Evolutionary conservation across 2,329 filamentous ascomycete genomes (phyloP), one percentile per base, ranked within the genome.

Genomic region (Coniochaeta prunicola): DNA sequence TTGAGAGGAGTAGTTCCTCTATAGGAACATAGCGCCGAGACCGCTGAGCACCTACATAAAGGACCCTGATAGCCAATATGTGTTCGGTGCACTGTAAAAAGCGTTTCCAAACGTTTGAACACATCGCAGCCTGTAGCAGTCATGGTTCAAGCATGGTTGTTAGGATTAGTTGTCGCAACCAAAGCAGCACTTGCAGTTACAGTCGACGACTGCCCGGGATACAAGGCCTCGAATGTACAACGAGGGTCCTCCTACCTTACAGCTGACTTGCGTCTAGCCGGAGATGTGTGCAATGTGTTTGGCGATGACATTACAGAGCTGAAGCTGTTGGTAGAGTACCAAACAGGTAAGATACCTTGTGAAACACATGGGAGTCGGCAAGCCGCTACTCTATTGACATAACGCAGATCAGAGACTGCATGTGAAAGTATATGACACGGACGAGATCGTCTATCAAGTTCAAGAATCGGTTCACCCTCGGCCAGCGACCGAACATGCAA

Each of bases 381-480:
- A n/a, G n/a, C n/a, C n/a, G n/a, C n/a, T n/a, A n/a, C 9, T 40
- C 10, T 13, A n/a, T 21, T 33, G 17, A 54, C 15, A 50, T 30
- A 19, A 12, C 10, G 10, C 28, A 87, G 85, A 83, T 50, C 76
- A 80, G n/a, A 85, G 88, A 15, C 79, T 92, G 3, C 89, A 91
- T 67, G 85, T 92, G 67, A 82, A 88, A 66, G 90, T 92, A 59
- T 84, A 87, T 62, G 90, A 93, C 70, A 78, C 81, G 6, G 81
- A 76, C n/a, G 80, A 87, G 62, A 79, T 84, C 30, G 87, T 89
- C 53, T 93, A 90, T 66, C 89, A 92, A 69, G 83, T 93, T 1
- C 89, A 89, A 13, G 84, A 87, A 36, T 80, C 80, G 2, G 83
- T 91, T 28, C 75, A 92, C 24, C 80, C 86, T 2, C 82, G 88